Evolutionary conservation across 495 filamentous ascomycete species (phyloP), one percentile per base, ranked within the genome.

Genomic region (Trichoderma gamsii): DNA sequence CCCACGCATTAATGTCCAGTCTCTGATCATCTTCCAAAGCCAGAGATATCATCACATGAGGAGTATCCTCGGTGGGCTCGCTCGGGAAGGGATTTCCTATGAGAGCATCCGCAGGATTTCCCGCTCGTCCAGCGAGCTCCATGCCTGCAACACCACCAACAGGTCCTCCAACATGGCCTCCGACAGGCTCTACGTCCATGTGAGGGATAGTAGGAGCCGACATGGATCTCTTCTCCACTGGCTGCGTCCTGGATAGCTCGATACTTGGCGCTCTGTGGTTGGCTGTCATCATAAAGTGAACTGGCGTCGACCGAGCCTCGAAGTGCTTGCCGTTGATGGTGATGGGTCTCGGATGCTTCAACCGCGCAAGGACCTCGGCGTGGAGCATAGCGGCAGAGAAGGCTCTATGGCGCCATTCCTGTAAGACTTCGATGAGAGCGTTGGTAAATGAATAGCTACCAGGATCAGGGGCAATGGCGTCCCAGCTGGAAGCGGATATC

Each of bases 301-400:
- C 80, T 0, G 82, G 82, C 21, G 82, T 84, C 12, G 79, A 75
- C 43, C 82, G 75, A 32, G 81, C 78, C 67, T 84, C 82, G 64
- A 82, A 80, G 56, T 79, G 79, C 65, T 78, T 81, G 43, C 82
- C 82, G 65, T 84, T 82, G 64, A 79, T 76, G 67, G 78, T 72
- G 71, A 82, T 79, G 38, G 81, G 81, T 8, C 81, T 72, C n/a
- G 81, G 81, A 61, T 83, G 82, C 71, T 84, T 84, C 8, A 84
- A 71, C 11, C 79, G 78, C 38, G 81, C 81, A 11, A 84, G 78
- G 23, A 84, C 72, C 66, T 84, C 82, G 21, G 81, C 81, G 67
- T 84, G 82, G 4, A 84, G 73, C 79, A 83, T 82, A 21, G 81
- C 81, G 21, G 81, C 82, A 1, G 82, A 83, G 69, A 80, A 84